Evolutionary conservation across 441 rosid genomes (phyloP).

Genomic region (Mallotus repandus): DNA sequence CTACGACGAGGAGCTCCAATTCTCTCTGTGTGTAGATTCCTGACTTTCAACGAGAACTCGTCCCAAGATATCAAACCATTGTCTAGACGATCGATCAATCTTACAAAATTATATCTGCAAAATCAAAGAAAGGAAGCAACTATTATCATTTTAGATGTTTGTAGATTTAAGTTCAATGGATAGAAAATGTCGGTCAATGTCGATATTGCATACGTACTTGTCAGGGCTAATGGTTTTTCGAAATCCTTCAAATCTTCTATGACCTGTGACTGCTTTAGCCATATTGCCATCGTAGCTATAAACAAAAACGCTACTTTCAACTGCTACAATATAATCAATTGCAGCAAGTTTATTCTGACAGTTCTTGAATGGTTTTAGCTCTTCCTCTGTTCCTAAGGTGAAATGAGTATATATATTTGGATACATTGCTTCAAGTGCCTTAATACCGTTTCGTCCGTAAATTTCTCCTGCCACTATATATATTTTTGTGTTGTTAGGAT

Average conservation of each 20-base stretch:
- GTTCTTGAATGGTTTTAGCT: slow-evolving; percentile 35
- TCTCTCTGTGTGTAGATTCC: slow-evolving; percentile 44
- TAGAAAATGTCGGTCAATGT: too few species aligned
- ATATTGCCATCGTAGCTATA: slow-evolving; percentile 66
- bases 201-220: slow-evolving; percentile 31
- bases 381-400: slow-evolving; percentile 48
- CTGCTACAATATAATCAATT: slow-evolving; percentile 53
- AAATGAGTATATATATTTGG: slow-evolving; percentile 51
- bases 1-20: slow-evolving; percentile 48
- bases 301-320: slow-evolving; percentile 55
- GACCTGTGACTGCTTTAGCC: slow-evolving; percentile 73
- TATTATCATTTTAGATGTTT: too few species aligned
- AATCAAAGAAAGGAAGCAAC: not conserved
- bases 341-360: slow-evolving; percentile 65
- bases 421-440: slow-evolving; percentile 42
- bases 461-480: slow-evolving; percentile 63
- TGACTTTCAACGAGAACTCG: slow-evolving; percentile 39
- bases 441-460: slow-evolving; percentile 47
- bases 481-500: slow-evolving; percentile 47
- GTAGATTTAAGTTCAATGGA: too few species aligned
- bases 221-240: slow-evolving; percentile 59
- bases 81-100: slow-evolving; percentile 48
- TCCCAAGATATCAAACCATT: slow-evolving; percentile 46
- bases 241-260: slow-evolving; percentile 59
- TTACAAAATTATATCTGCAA: slow-evolving; percentile 48